These are phyloP conservation scores for Fusarium sp. DNA, from an alignment of 2,329 filamentous ascomycete genomes.

Conservation along the genomic window DNA sequence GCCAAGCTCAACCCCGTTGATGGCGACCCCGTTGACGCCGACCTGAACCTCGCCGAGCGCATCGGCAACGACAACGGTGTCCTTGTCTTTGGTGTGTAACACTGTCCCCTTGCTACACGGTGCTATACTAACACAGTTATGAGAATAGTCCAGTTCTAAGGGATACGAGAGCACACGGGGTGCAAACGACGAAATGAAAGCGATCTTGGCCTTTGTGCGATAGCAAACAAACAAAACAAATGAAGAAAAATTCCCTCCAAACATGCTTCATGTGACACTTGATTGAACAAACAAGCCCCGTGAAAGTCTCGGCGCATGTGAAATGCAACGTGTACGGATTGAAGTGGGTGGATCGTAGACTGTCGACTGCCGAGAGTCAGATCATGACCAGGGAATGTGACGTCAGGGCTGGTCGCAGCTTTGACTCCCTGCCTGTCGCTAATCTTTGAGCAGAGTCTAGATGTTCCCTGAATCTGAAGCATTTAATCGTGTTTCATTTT, in stretches of 20 bases:
- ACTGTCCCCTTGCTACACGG: too few species aligned
- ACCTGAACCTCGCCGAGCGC: constrained; percentile 68
- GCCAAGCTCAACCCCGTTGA: constrained; percentile 58
- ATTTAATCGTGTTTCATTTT: neutral
- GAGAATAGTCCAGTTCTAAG: neutral
- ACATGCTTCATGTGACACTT: neutral
- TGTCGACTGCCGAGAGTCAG: neutral
- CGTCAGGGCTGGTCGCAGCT: neutral
- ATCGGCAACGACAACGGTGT: constrained; percentile 65
- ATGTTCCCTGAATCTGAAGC: fast-evolving
- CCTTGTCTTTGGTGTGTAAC: constrained; percentile 32
- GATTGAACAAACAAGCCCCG: neutral
- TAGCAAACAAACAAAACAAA: neutral
- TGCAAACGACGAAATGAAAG: neutral
- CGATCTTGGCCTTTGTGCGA: neutral
- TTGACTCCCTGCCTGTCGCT: neutral
- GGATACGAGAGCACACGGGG: neutral
- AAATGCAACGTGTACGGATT: neutral
- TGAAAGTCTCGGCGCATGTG: neutral
- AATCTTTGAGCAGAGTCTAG: neutral
- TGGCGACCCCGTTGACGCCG: constrained; percentile 54
- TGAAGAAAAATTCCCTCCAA: neutral
- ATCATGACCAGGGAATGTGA: neutral
- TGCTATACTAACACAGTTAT: neutral
- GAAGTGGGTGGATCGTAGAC: neutral